phyloP scores from a whole-genome alignment of 305 asterid species.

The Rubia tinctorum region DNA sequence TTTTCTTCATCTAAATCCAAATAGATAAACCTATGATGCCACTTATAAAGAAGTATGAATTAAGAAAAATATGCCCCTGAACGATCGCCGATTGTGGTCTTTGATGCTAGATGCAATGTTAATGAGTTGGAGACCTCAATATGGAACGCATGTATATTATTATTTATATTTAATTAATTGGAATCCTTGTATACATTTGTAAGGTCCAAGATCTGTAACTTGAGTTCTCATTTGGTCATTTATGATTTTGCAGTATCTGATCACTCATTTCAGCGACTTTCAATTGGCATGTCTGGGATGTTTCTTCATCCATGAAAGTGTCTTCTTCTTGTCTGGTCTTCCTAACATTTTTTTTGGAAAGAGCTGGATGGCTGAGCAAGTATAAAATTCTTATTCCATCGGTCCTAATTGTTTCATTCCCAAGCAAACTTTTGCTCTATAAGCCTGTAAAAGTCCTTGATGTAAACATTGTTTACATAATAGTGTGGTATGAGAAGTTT shows the following conservation, averaged over 20 bases:
- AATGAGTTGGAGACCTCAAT: background rate
- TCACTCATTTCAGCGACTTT: constrained; percentile 74
- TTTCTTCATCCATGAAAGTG: constrained; percentile 87
- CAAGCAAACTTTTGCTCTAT: background rate
- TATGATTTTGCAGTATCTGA: constrained; percentile 68
- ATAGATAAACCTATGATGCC: too few relatives aligned
- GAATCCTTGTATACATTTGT: background rate
- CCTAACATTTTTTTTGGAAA: constrained; percentile 77
- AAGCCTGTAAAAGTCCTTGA: background rate
- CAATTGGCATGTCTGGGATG: constrained; percentile 97
- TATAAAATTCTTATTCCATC: constrained; percentile 57
- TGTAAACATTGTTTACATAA: background rate
- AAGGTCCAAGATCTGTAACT: constrained; percentile 1
- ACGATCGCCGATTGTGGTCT: background rate
- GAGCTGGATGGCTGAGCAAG: constrained; percentile 97
- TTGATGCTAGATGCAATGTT: background rate
- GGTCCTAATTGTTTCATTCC: background rate
- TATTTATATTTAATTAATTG: background rate
- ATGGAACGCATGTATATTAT: background rate
- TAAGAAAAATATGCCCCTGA: background rate
- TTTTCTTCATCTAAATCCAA: too few relatives aligned
- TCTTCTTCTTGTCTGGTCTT: constrained; percentile 93
- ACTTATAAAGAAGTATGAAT: too few relatives aligned
- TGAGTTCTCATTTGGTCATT: constrained; percentile 12
- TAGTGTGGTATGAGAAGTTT: background rate